Conservation (phyloP, 1,139 yeast species). For the Pichia sp. region DNA sequence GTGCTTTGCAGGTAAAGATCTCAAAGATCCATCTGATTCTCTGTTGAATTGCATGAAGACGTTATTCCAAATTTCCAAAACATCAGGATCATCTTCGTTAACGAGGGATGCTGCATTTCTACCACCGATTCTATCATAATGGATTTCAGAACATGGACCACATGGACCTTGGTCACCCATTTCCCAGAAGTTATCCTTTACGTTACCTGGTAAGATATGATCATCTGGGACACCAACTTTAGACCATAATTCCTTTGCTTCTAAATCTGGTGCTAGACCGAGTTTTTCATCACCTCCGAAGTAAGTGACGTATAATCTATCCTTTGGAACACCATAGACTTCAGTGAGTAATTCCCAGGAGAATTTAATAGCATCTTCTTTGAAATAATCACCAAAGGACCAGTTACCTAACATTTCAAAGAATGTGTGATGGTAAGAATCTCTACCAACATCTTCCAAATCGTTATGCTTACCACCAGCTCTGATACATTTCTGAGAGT, state of each 20-base stretch:
- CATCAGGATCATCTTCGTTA: constrained; percentile 96
- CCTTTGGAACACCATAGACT: constrained; percentile 70
- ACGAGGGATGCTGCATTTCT: constrained; percentile 88
- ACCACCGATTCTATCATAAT: constrained; percentile 96
- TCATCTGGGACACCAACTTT: constrained; percentile 84
- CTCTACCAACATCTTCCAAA: constrained; percentile 96
- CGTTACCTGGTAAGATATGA: constrained; percentile 88
- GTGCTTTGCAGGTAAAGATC: constrained; percentile 85
- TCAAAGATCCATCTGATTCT: constrained; percentile 79
- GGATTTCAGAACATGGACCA: constrained; percentile 98
- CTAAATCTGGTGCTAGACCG: constrained; percentile 91
- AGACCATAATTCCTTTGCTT: constrained; percentile 84
- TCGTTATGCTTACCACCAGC: constrained; percentile 99
- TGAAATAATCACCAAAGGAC: constrained; percentile 99
- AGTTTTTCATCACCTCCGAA: constrained; percentile 84
- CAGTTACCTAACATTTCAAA: constrained; percentile 99
- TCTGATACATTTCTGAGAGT: constrained; percentile 96
- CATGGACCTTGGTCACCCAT: constrained; percentile 99
- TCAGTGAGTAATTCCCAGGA: constrained; percentile 88
- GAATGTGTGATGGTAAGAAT: constrained; percentile 95
- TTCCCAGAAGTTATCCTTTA: constrained; percentile 96
- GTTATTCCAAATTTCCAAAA: constrained; percentile 94
- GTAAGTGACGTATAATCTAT: constrained; percentile 87
- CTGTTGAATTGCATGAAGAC: constrained; percentile 96
- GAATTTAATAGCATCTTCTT: constrained; percentile 80